Evolutionary conservation across 495 filamentous ascomycete genomes (phyloP), one percentile per base, ranked within the genome.

Genomic region (Terfezia boudieri): DNA sequence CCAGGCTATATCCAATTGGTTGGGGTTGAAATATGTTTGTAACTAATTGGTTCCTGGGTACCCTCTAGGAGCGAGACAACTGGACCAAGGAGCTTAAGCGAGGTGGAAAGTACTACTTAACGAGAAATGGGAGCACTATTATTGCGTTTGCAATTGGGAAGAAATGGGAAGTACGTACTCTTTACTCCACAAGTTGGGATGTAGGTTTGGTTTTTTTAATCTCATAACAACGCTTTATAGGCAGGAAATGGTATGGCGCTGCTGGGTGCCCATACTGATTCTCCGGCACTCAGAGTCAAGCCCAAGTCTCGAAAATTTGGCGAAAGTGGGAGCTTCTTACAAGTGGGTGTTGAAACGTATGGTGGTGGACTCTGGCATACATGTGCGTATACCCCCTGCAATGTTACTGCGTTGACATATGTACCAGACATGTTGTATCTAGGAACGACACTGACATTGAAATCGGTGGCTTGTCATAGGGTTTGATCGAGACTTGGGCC

Each of bases 231-330:
- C 36, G n/a, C 17, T 37, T 50, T 14, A 5, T 63, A 79, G 77
- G 79, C 92, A 7, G 90, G 90, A 52, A 94, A 94, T 67, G 78
- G 89, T 9, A 83, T 99, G 64, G 80, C 82, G 62, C 90, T 96
- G 83, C 77, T 99, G 56, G 90, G 90, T 61, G 87, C 90, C 50
- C 90, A 99, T 69, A 96, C 90, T 22, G 90, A 99, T 67, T 96
- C 89, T 5, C 84, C 84, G 0, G 84, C 82, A 52, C 73, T 96
- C 50, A 80, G 90, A 50, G 69, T 99, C 60, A 99, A 99, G 70
- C 90, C 90, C 4, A 78, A 90, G 36, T 93, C 86, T 69, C 93
- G 87, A 71, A 90, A 88, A 69, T 72, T 77, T 55, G 74, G 70
- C 37, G 68, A 66, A 56, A 67, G 67, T 52, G 83, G 84, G 58